Evolutionary conservation across 2,329 filamentous ascomycete genomes (phyloP).

Genomic region (Colletotrichum cuscutae): DNA sequence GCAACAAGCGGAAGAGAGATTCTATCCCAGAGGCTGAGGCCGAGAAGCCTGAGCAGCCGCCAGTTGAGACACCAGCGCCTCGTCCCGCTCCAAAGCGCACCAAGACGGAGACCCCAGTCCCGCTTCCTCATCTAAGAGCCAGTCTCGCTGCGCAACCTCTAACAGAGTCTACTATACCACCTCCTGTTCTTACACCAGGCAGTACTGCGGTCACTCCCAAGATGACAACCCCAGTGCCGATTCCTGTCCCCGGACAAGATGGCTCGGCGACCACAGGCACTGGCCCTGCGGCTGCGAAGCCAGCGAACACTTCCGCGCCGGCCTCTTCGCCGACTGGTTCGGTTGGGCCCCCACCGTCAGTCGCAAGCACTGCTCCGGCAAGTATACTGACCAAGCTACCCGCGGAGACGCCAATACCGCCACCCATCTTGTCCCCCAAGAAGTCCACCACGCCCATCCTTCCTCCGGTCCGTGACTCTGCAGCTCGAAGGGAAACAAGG

Average conservation of each 20-base stretch:
- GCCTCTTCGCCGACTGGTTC: conserved; percentile 31
- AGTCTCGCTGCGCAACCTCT: conserved; percentile 37
- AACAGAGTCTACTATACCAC: conserved; percentile 32
- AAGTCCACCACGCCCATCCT: conserved; percentile 47
- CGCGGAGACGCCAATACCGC: conserved; percentile 55
- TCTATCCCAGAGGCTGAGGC: conserved; percentile 41
- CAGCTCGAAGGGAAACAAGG: conserved; percentile 56
- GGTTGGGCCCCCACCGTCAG: background rate
- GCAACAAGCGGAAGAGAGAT: conserved; percentile 62
- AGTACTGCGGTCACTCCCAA: conserved; percentile 35
- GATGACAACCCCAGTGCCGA: conserved; percentile 47
- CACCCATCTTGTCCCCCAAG: conserved; percentile 45
- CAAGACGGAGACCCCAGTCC: conserved; percentile 68
- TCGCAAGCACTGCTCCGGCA: conserved; percentile 48
- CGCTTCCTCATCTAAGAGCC: conserved; percentile 53
- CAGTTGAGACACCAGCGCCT: conserved; percentile 38
- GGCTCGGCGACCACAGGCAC: background rate
- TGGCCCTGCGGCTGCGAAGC: conserved; percentile 5
- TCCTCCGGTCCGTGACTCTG: conserved; percentile 45
- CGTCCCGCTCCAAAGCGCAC: conserved; percentile 59
- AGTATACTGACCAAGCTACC: conserved; percentile 47
- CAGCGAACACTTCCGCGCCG: conserved; percentile 23
- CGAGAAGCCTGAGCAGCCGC: conserved; percentile 42
- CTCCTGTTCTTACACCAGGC: conserved; percentile 46
- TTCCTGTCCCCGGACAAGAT: conserved; percentile 37